Evolutionary conservation across 2,329 filamentous ascomycete species (phyloP), one percentile per base, ranked within the genome.

Genomic region (Xylariaceae sp.): DNA sequence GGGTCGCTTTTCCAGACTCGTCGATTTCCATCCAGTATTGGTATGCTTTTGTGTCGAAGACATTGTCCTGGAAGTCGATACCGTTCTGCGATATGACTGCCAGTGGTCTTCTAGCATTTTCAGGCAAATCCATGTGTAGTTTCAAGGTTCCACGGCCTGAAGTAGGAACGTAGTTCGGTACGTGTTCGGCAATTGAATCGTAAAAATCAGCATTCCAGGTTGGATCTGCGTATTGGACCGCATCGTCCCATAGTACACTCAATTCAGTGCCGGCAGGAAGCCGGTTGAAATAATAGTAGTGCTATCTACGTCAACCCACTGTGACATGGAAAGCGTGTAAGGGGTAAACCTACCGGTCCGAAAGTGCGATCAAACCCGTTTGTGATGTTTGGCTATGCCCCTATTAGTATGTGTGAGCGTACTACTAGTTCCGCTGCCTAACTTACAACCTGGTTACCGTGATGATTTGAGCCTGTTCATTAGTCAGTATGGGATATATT

Each of bases 311-410:
- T 48, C 15, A 48, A 17, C 37, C 34, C 13, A n/a, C 17, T 35
- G 11, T 23, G 11, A 15, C 30, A n/a, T 52, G n/a, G 49, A 15
- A 18, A 4, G 23, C n/a, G 13, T 15, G 5, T 30, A 17, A 50
- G 15, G 10, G n/a, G 6, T 11, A 2, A 35, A 64, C 66, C 62
- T 17, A 67, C 66, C 18, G 66, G 85, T 1, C 85, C 85, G 66
- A 87, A 87, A 0, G 85, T 87, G 2, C 84, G 77, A 65, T 87
- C 84, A 63, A 87, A 87, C 0, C 85, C 85, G 62, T 83, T 71
- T 0, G 82, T 85, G 65, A 88, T 86, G 64, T 87, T 86, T 4
- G 85, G 84, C 11, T 68, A 51, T 57, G 9, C 44, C 17, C 57
- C 49, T 51, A 53, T 67, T 52, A 66, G 58, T 18, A 18, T 18